phyloP scores from a whole-genome alignment of 306 rosid species.

The Quercus wislizeni region DNA sequence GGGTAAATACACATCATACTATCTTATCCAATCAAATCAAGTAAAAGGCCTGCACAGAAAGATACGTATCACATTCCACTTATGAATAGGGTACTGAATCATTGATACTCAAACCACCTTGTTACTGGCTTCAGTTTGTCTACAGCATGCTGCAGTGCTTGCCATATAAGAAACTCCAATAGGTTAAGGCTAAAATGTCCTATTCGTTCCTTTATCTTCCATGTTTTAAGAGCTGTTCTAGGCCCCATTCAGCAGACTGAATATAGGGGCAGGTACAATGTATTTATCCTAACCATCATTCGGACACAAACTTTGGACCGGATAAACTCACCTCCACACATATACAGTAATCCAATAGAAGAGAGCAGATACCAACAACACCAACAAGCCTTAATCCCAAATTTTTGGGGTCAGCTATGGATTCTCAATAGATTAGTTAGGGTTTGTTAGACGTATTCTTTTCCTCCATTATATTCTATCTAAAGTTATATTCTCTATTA shows the following conservation, averaged over 20 bases:
- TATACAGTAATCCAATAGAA: background rate
- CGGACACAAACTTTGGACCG: background rate
- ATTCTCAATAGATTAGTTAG: too few species aligned
- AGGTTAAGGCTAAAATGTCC: background rate
- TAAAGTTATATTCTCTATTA: background rate
- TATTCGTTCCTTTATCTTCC: background rate
- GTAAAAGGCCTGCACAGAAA: background rate
- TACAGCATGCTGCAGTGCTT: background rate
- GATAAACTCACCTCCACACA: background rate
- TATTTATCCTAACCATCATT: background rate
- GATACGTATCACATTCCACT: background rate
- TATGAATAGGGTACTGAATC: background rate
- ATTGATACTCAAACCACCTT: constrained; percentile 9
- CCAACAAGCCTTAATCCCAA: too few species aligned
- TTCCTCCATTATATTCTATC: too few species aligned
- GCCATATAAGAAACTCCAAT: background rate
- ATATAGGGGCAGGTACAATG: background rate
- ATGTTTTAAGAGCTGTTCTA: background rate
- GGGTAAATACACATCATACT: background rate
- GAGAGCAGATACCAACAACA: background rate
- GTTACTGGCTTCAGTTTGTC: background rate
- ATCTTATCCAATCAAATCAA: background rate
- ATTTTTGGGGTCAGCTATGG: too few species aligned
- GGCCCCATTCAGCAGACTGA: too few species aligned
- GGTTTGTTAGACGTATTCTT: too few species aligned